Base-by-base conservation (phyloP, 768 basidiomycete species). In the Collybia nuda region DNA sequence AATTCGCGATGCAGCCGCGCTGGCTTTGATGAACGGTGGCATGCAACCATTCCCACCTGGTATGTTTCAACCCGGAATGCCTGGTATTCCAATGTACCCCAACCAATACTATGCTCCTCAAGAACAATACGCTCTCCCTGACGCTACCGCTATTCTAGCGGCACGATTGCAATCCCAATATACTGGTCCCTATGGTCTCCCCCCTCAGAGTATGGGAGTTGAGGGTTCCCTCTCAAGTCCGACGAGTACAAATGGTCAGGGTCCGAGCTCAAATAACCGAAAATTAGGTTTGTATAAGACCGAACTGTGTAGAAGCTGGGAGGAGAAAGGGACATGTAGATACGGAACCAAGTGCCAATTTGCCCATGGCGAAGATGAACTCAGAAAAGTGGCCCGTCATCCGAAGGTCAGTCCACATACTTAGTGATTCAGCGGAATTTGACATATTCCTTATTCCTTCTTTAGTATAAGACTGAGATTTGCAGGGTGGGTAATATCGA, bases 281-380 rank as follows among this genome's bases (percentile, higher is more conserved):
- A 95, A 95, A 72, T 70, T 93, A 21, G 90, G 89, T 15, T 63
- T 95, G 41, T 95, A 95, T 76, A 95, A 95, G 75, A 94, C 93
- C 0, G 88, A 93, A 65, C 57, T 93, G 41, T 93, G 92, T 67
- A 75, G 88, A 55, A 94, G 92, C 64, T 93, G 92, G 91, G 91
- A 93, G 65, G 91, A 93, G 70, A 93, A 93, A 64, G 90, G 90
- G 2, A 69, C 81, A 14, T 93, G 91, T 64, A 79, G 93, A 28
- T 95, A 95, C 58, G 90, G 88, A 5, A 67, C 82, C 44, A 94
- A 94, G 69, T 95, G 93, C 63, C 93, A 95, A 66, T 95, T 95
- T 64, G 93, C 93, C 21, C 93, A 95, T 62, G 93, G 93, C 44
- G 88, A 92, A 63, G 89, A 92, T 0, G 93, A 95, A 67, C 75